Base-by-base conservation (phyloP, 1,284 basidiomycete genomes). In the Trichosporon sp. region DNA sequence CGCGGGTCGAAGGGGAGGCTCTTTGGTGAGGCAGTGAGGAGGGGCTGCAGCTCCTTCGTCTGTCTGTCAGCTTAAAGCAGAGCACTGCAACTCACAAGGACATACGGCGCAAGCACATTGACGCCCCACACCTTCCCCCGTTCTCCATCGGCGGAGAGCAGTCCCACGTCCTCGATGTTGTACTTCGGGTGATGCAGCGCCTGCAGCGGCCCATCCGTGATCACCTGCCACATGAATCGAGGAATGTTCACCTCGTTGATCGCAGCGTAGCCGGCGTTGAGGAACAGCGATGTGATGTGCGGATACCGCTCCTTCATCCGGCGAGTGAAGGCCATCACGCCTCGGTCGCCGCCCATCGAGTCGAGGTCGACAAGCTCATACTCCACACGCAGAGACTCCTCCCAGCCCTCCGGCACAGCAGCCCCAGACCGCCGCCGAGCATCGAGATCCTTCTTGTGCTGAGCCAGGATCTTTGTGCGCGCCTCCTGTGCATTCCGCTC, bases 81-180 rank as follows among this genome's bases (percentile, higher is more conserved):
- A n/a, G n/a, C n/a, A n/a, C 36, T 16, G 23, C 25, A 3, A 83
- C 89, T 66, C 70, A 93, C 92, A 71, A 95, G 79, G 37, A 86
- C 83, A 73, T 90, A 95, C 72, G 92, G 90, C 0, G 89, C 87
- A 62, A 95, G 90, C 23, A 92, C 83, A 71, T 95, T 95, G 62
- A 87, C 88, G 72, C 93, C 89, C 90, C 90, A 95, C 8, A 89
- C 85, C 82, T 84, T 87, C 0, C 92, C 92, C 0, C 92, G 78
- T 21, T 88, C 86, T 63, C 94, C 91, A 19, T 81, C 80, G 0
- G 82, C 78, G 66, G 86, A 90, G 63, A 84, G 72, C 60, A 86
- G 84, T 0, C 90, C 91, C 8, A 73, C 76, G 16, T 81, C 76
- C 74, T 94, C 90, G 0, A 83, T 70, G 70, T 89, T 86, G 78